Conservation (phyloP, 352 stramenopile genomes). For the Plasmopara viticola region DNA sequence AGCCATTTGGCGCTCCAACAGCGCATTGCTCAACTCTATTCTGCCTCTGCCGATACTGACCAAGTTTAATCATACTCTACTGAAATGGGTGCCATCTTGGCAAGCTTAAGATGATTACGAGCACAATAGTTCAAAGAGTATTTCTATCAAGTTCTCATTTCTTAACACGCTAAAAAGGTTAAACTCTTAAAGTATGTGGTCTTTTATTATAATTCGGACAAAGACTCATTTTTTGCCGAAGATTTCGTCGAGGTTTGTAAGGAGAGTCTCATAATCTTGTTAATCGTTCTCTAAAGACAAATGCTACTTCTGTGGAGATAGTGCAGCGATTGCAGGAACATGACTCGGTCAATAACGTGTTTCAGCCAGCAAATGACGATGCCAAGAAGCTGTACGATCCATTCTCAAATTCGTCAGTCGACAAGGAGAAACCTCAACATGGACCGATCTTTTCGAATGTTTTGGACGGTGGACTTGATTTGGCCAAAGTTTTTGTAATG, state of each 20-base stretch:
- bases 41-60: conserved; percentile 10
- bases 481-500: conserved; percentile 86
- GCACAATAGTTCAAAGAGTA: conserved; percentile 43
- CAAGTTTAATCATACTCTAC: conserved; percentile 79
- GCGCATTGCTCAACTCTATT: conserved; percentile 50
- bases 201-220: conserved; percentile 25
- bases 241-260: conserved; percentile 48
- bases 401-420: conserved; percentile 30
- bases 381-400: conserved; percentile 55
- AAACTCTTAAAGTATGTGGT: conserved; percentile 81
- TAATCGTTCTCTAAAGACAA: conserved; percentile 68
- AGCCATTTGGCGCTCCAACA: conserved; percentile 36
- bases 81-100: conserved; percentile 85
- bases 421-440: conserved; percentile 40
- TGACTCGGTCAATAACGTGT: conserved; percentile 77
- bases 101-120: conserved; percentile 61
- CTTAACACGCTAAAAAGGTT: conserved; percentile 92
- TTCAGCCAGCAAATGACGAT: conserved; percentile 64
- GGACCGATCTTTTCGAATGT: conserved; percentile 87
- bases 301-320: conserved; percentile 68
- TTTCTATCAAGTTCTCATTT: conserved; percentile 92
- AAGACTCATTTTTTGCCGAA: conserved; percentile 57
- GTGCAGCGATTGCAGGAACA: conserved; percentile 62
- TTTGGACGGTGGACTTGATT: conserved; percentile 57
- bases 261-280: conserved; percentile 61